phyloP scores from a whole-genome alignment of 495 filamentous ascomycete genomes.

The Pseudomonodictys pantanalensis region DNA sequence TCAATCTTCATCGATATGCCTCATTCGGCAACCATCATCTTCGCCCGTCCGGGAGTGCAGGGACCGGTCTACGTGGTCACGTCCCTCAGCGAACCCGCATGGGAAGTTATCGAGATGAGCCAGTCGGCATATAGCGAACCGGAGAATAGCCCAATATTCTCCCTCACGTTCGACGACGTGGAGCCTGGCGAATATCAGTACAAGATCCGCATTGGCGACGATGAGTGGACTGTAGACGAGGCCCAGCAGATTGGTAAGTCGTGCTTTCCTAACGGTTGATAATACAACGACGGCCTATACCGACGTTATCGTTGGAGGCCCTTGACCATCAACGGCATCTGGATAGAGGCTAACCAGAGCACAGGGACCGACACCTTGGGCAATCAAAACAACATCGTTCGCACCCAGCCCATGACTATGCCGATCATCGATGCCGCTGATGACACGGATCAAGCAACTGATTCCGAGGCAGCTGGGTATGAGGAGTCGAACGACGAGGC shows the following conservation, averaged over 20 bases:
- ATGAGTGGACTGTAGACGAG: constrained; percentile 63
- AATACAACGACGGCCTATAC: background rate
- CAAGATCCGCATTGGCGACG: constrained; percentile 63
- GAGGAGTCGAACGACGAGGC: background rate
- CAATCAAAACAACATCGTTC: constrained; percentile 58
- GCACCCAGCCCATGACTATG: too few relatives aligned
- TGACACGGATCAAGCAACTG: too few relatives aligned
- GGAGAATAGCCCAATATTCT: constrained; percentile 39
- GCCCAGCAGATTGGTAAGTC: constrained; percentile 49
- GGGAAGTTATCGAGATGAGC: constrained; percentile 62
- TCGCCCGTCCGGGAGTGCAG: constrained; percentile 52
- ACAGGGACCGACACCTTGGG: constrained; percentile 54
- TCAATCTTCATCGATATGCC: constrained; percentile 9
- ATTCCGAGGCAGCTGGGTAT: background rate
- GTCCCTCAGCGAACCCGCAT: constrained; percentile 62
- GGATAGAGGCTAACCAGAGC: background rate
- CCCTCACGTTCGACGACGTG: constrained; percentile 44
- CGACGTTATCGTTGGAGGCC: background rate
- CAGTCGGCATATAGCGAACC: constrained; percentile 35
- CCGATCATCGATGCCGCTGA: background rate
- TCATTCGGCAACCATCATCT: constrained; percentile 52
- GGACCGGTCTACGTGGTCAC: constrained; percentile 66
- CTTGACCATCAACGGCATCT: too few relatives aligned
- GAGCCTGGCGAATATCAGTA: constrained; percentile 59
- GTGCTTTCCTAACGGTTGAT: background rate